Percentiles rank a stretch among this genome's conserved stretches.
These are phyloP conservation scores for Scopulariopsis brevicaulis DNA, from an alignment of 2,329 filamentous ascomycete species.

Conservation along the genomic window DNA sequence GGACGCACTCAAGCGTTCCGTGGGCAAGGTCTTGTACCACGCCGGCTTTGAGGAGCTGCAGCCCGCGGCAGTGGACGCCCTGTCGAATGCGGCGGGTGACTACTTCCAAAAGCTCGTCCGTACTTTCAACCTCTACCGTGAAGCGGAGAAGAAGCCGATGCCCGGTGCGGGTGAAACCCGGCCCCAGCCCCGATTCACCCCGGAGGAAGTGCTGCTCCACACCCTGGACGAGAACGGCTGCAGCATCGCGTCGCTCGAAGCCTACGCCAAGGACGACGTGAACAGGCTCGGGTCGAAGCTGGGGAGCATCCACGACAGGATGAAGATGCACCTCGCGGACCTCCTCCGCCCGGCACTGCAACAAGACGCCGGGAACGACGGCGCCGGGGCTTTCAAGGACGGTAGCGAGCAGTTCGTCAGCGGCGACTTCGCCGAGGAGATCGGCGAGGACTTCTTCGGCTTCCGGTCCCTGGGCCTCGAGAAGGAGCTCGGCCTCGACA, in stretches of 20 bases:
- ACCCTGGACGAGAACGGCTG: conserved; percentile 75
- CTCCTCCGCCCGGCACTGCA: conserved; percentile 80
- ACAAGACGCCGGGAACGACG: conserved; percentile 64
- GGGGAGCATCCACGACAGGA: conserved; percentile 77
- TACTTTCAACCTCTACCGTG: conserved; percentile 72
- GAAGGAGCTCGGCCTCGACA: conserved; percentile 77
- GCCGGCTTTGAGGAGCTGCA: conserved; percentile 96
- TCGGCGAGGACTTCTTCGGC: conserved; percentile 97
- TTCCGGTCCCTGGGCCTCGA: conserved; percentile 93
- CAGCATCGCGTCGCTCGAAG: conserved; percentile 70
- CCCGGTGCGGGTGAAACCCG: conserved; percentile 27
- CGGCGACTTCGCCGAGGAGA: conserved; percentile 94
- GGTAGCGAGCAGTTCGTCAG: conserved; percentile 94
- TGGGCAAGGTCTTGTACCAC: conserved; percentile 92
- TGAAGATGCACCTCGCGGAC: conserved; percentile 89
- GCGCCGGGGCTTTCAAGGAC: conserved; percentile 85
- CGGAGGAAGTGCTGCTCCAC: conserved; percentile 81
- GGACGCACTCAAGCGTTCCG: conserved; percentile 75
- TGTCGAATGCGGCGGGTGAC: conserved; percentile 80
- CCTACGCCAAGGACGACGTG: conserved; percentile 87
- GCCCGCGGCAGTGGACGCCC: conserved; percentile 80
- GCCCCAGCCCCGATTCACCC: conserved; percentile 57
- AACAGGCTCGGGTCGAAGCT: conserved; percentile 75
- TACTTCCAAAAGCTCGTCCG: conserved; percentile 79
- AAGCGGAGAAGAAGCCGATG: conserved; percentile 64